phyloP scores from a whole-genome alignment of 441 rosid genomes.

The Pelargonium exstipulatum region DNA sequence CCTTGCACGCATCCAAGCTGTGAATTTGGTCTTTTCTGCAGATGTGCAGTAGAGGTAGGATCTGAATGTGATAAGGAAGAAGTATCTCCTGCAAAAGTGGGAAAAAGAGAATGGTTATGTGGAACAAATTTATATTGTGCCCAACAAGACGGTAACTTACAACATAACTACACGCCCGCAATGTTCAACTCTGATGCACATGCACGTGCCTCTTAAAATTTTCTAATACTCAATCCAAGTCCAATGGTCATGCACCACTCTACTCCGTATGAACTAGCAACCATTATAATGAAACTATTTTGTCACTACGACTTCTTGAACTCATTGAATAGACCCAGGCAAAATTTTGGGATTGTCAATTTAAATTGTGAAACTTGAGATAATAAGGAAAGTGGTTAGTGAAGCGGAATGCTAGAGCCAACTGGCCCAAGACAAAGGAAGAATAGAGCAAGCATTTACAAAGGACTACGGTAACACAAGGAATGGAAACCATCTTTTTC shows the following conservation, averaged over 20 bases:
- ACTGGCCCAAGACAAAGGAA: neutral
- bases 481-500: no score
- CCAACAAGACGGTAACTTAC: neutral
- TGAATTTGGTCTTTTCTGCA: constrained; percentile 49
- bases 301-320: neutral
- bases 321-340: neutral
- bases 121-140: neutral
- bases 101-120: neutral
- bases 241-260: no score
- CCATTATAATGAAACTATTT: neutral
- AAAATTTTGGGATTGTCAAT: neutral
- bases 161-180: no score
- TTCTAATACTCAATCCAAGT: no score
- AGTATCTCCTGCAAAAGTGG: constrained; percentile 70
- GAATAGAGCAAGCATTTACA: neutral
- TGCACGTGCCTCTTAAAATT: no score
- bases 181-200: no score
- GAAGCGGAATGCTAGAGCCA: neutral
- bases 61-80: constrained; percentile 77
- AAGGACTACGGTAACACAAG: neutral
- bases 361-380: neutral
- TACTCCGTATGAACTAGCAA: no score
- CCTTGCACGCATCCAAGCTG: constrained; percentile 81
- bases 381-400: neutral
- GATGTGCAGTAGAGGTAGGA: constrained; percentile 75